Percentiles rank a stretch among this genome's conserved stretches.
phyloP scores from a whole-genome alignment of 2,329 filamentous ascomycete species.

The Aspergillus glaucus region DNA sequence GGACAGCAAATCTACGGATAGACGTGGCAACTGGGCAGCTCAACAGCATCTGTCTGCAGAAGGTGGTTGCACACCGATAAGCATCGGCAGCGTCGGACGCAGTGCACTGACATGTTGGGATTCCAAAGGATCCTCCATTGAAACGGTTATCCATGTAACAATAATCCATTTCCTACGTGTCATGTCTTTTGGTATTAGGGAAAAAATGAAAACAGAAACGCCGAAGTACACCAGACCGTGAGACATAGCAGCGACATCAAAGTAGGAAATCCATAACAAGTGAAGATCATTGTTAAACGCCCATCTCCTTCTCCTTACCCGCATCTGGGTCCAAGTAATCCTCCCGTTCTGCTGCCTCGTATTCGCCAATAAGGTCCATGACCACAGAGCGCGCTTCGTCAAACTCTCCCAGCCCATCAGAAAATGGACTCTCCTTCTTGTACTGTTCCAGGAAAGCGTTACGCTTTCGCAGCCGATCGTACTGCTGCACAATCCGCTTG shows the following conservation, averaged over 20 bases:
- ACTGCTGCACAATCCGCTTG: conserved; percentile 86
- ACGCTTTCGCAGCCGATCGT: conserved; percentile 88
- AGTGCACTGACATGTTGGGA: not conserved
- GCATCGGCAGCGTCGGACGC: not conserved
- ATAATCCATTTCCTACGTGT: not conserved
- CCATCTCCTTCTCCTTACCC: conserved; percentile 37
- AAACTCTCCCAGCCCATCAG: conserved; percentile 87
- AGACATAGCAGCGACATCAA: conserved; percentile 5
- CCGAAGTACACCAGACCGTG: conserved; percentile 1
- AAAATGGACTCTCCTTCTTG: conserved; percentile 90
- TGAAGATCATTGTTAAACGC: conserved; percentile 12
- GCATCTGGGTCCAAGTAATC: conserved; percentile 78
- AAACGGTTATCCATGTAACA: not conserved
- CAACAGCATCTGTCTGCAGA: no score
- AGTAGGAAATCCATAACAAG: conserved; percentile 8
- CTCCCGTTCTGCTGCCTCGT: conserved; percentile 86
- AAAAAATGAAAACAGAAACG: conserved; percentile 6
- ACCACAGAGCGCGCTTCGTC: conserved; percentile 92
- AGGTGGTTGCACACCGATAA: no score
- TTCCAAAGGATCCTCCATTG: not conserved
- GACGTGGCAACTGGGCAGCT: no score
- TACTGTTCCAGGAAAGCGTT: conserved; percentile 96
- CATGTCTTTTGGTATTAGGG: not conserved
- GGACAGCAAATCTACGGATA: no score
- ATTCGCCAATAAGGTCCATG: conserved; percentile 83